Conservation (phyloP, 2,329 filamentous ascomycete genomes). For the Kalaharituber pfeilii region DNA sequence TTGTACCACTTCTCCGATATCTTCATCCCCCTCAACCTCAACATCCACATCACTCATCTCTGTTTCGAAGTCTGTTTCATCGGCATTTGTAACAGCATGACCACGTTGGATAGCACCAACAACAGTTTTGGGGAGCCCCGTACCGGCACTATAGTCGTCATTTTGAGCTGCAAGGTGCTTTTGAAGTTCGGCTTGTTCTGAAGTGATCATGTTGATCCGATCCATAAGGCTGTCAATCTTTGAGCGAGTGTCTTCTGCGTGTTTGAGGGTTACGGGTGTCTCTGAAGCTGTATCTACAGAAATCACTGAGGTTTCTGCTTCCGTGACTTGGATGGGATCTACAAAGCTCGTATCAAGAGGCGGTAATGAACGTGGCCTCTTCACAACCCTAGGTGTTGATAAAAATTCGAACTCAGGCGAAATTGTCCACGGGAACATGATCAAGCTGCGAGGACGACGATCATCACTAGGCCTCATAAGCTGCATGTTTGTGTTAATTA, state of each 20-base stretch:
- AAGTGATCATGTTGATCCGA: neutral
- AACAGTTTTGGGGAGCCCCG: neutral
- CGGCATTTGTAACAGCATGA: neutral
- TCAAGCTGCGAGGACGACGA: constrained; percentile 15
- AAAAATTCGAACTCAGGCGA: constrained; percentile 13
- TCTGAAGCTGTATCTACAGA: too few species aligned
- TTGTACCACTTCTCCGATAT: constrained; percentile 13
- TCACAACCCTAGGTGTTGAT: neutral
- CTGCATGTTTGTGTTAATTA: neutral
- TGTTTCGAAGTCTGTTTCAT: neutral
- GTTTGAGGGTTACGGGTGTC: too few species aligned
- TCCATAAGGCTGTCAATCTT: neutral
- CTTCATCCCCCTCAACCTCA: constrained; percentile 14
- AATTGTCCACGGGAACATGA: constrained; percentile 15
- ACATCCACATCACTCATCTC: neutral
- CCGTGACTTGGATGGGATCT: neutral
- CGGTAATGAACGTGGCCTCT: constrained; percentile 13
- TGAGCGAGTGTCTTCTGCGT: neutral
- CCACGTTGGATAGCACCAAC: neutral
- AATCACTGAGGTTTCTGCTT: too few species aligned
- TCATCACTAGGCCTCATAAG: constrained; percentile 2
- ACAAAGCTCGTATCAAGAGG: constrained; percentile 1
- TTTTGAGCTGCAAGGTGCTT: neutral
- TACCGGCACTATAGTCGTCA: neutral
- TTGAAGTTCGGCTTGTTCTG: neutral